Evolutionary conservation across 2,329 filamentous ascomycete genomes (phyloP), one percentile per base, ranked within the genome.

Genomic region (Aspergillus ustus): DNA sequence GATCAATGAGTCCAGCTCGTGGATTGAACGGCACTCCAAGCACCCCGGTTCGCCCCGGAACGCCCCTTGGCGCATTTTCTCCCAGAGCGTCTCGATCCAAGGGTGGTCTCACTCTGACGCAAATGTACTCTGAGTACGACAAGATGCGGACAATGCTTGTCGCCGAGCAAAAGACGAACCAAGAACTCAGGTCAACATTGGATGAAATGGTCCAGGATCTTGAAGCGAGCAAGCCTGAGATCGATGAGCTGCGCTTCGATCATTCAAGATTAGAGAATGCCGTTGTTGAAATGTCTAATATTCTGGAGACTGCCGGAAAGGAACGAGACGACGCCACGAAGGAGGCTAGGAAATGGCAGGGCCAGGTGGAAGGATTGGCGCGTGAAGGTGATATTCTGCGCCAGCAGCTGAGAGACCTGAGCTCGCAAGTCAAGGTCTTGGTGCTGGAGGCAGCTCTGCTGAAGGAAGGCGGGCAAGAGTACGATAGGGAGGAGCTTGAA

Each of bases 381-480:
- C 84, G 82, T 50, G 93, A 98, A 77, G 84, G 86, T 34, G 89
- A 91, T 63, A 91, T 97, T 44, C 82, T 96, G 25, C 90, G 90
- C 55, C 91, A 93, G 66, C 93, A 97, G 74, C 83, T 98, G 8
- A 90, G 94, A 37, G 95, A 98, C 75, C 84, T 96, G 20, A 93
- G 93, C 70, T 89, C 91, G 1, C 93, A 99, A 76, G 87, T 97
- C 66, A 96, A 96, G 75, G 89, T 96, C 72, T 85, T 99, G 6
- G 84, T 97, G 4, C 91, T 96, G 76, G 94, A 97, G 75, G 85
- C 93, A 60, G 89, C 96, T 70, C 88, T 91, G 20, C 62, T 76
- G 60, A 87, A 89, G 58, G 91, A 97, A 70, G 90, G 91, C 75
- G 94, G 93, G 25, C 78, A 90, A 51, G 88, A 90, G 0, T 89